Base-by-base conservation (phyloP, 352 stramenopile species). In the Phytophthora uliginosa region DNA sequence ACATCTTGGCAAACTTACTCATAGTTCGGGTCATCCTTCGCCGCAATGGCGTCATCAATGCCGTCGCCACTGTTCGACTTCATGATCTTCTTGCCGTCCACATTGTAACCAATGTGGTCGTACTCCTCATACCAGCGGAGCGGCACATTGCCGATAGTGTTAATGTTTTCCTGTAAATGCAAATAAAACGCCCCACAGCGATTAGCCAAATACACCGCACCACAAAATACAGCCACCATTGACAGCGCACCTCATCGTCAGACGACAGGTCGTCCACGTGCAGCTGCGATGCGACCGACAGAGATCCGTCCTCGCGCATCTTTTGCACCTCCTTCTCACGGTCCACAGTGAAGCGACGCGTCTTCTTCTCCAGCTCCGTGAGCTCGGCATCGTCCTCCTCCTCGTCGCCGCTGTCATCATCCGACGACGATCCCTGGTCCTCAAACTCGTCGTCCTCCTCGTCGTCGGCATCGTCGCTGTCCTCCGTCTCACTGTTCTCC, bases 71-170 rank as follows among this genome's bases (percentile, higher is more conserved):
- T 84, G 59, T 98, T 97, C 40, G 89, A 92, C 74, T 98, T 98
- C 79, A 98, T 92, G 63, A 99, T 96, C 78, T 98, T 99, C 69
- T 98, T 90, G 38, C 98, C 98, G 50, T 98, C 95, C 17, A 98
- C 82, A 83, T 99, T 95, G 87, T 99, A 99, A 59, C 98, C 98
- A 78, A 99, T 99, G 85, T 99, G 98, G 79, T 99, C 97, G 77
- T 99, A 99, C 61, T 99, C 98, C 65, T 99, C 98, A 73, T 99
- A 99, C 98, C 98, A 99, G 61, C 99, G 98, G 9, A 99, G 84
- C 22, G 98, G 98, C 40, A 99, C 98, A 73, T 98, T 98, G 56
- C 98, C 98, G 68, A 99, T 99, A 26, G 97, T 98, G 86, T 99
- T 99, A 53, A 88, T 72, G 61, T 85, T 94, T 71, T 98, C 97